A percentile compares a stretch with the other conserved stretches of the same genome.
Evolutionary conservation across 148 eudicot genomes (phyloP).

Genomic region (Cornus kousa): DNA sequence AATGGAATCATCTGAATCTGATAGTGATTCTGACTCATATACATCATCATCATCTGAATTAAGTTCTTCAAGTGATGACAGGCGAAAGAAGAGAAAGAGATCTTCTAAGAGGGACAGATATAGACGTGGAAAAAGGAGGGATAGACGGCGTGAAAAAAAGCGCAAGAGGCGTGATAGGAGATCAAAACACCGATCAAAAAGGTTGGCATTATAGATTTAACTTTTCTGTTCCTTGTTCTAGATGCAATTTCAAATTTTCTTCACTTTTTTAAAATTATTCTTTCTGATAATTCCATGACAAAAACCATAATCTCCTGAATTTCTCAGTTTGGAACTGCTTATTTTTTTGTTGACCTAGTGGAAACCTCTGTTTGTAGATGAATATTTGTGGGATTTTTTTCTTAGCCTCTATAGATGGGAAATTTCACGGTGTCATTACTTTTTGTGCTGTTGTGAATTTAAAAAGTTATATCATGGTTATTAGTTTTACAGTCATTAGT

Average conservation of each 20-base stretch:
- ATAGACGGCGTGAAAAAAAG: slow-evolving; percentile 54
- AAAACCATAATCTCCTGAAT: not conserved
- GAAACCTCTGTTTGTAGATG: not conserved
- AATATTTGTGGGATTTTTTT: too few species aligned
- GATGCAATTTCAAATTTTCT: not conserved
- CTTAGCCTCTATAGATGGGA: not conserved
- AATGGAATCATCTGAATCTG: slow-evolving; percentile 57
- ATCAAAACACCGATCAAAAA: slow-evolving; percentile 67
- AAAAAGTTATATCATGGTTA: not conserved
- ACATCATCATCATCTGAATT: slow-evolving; percentile 52
- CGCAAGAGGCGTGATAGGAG: slow-evolving; percentile 68
- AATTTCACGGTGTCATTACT: not conserved
- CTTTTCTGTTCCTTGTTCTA: not conserved
- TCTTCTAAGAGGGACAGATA: slow-evolving; percentile 58
- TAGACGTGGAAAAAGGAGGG: slow-evolving; percentile 66
- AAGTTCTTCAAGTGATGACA: slow-evolving; percentile 86
- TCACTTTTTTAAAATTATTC: not conserved
- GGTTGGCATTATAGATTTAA: slow-evolving; percentile 30
- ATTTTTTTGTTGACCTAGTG: not conserved
- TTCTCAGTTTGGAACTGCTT: too few species aligned
- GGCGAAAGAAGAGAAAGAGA: slow-evolving; percentile 71
- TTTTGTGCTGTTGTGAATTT: not conserved
- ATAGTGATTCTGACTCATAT: slow-evolving; percentile 59
- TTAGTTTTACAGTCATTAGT: not conserved
- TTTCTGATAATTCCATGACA: not conserved